Base-by-base conservation (phyloP, 2,329 filamentous ascomycete genomes). In the Penicillium concentricum region DNA sequence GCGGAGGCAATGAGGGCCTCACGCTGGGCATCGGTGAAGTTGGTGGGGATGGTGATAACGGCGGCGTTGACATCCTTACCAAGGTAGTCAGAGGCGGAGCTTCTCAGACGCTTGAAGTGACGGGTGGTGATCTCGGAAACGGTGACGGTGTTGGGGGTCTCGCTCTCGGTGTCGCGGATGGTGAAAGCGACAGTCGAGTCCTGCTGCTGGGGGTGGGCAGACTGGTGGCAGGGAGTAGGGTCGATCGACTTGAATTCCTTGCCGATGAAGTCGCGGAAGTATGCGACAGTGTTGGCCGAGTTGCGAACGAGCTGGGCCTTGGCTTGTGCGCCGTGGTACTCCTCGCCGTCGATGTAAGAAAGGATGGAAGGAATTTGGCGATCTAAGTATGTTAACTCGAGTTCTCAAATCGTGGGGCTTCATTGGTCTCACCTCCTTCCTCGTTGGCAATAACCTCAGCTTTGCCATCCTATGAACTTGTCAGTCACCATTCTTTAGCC, bases 381-480 rank as follows among this genome's bases (percentile, higher is more conserved):
- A 79, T 99, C 94, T 93, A 64, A 38, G 13, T 57, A 57, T 45
- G 51, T 57, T 66, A 59, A 63, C 64, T 58, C 58, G 59, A 56
- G 39, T 48, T 48, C 42, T 54, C 41, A 34, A 35, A 51, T 22
- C 41, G 42, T 54, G 34, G 54, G 56, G 45, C 10, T 51, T 56
- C 37, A 48, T 44, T 58, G 54, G 78, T 12, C 86, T 72, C 75
- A 92, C 91, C 91, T 82, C 94, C 94, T 73, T 97, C 94, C 81
- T 97, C 94, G 79, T 99, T 97, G 72, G 94, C 94, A 79, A 99
- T 97, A 63, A 99, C 93, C 76, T 97, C 91, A 63, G 92, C 88
- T 82, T 95, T 96, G 78, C 95, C 93, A 72, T 97, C 93, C 82
- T 84, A 62, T 60, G 61, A 37, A 20, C 12, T 24, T 41, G 43